Evolutionary conservation across 1,139 yeast species (phyloP), one percentile per base, ranked within the genome.

Genomic region (Hyphopichia wangnamkhiaoensis): DNA sequence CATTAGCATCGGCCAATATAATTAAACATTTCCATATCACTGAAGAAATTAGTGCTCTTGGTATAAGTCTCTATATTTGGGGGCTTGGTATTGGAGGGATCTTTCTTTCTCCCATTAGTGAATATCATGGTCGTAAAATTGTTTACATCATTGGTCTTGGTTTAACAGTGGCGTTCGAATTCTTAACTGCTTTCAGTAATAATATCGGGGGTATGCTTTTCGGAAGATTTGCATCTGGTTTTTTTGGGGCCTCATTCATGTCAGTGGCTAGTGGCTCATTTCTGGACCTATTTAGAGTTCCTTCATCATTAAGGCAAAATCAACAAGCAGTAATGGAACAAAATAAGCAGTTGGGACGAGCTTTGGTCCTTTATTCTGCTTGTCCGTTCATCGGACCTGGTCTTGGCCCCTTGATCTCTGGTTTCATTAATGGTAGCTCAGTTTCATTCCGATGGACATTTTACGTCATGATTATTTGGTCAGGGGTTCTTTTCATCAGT

Each of bases 321-420:
- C 24, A 30, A n/a, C 38, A 41, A 29, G 47, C 45, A 15, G 39
- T 39, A 13, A 34, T 26, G 15, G 54, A 49, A 33, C 50, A 53
- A 16, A 53, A 54, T 34, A 56, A 60, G 26, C 58, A 63, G 36
- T 48, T 64, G 21, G 53, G 54, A 5, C 48, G 49, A 25, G 61
- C 70, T 0, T 45, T 65, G 34, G 53, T 64, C 3, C 39, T 65
- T 17, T 65, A 63, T 40, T 57, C 68, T 2, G 52, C 53, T 23
- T 55, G 63, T 5, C 68, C 68, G 5, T 63, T 64, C 38, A 50
- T 59, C 26, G 70, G 69, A 0, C 69, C 70, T 1, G 65, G 65
- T 0, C 32, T 65, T 10, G 68, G 68, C 4, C 68, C 69, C 2
- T 44, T 65, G 18, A 46, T 64, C 14, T 49, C 64, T 2, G 70